A percentile compares a stretch with the other conserved stretches of the same genome.
These are phyloP conservation scores for Clavispora fructus DNA, from an alignment of 805 yeast species.

Conservation along the genomic window DNA sequence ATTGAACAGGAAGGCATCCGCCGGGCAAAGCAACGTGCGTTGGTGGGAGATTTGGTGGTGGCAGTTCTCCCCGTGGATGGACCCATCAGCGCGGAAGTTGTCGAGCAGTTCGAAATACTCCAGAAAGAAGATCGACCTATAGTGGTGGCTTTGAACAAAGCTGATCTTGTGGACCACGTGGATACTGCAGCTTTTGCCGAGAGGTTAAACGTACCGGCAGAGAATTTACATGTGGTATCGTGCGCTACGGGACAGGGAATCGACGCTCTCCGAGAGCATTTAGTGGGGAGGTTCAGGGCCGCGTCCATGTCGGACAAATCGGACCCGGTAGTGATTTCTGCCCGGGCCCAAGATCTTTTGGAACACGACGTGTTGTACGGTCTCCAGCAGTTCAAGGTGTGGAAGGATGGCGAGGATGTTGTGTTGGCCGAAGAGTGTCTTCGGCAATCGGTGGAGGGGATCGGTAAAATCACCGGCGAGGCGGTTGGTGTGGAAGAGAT, in stretches of 20 bases:
- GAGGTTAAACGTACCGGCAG: slow-evolving; percentile 10
- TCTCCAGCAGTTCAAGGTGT: slow-evolving; percentile 53
- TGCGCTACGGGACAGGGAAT: slow-evolving; percentile 60
- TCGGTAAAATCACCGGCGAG: slow-evolving; percentile 89
- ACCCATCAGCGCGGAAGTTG: slow-evolving; percentile 32
- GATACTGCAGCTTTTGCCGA: slow-evolving; percentile 12
- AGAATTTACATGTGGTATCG: slow-evolving; percentile 41
- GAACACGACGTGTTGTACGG: slow-evolving; percentile 74
- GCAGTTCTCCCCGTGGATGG: slow-evolving; percentile 48
- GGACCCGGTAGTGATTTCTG: slow-evolving; percentile 69
- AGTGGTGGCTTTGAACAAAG: slow-evolving; percentile 53
- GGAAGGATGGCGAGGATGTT: slow-evolving; percentile 56
- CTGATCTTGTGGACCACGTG: slow-evolving; percentile 39
- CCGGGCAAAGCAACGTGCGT: slow-evolving; percentile 61
- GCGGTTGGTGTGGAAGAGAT: slow-evolving; percentile 87
- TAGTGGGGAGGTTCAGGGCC: slow-evolving; percentile 44
- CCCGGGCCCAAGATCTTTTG: slow-evolving; percentile 70
- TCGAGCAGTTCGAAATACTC: slow-evolving; percentile 30
- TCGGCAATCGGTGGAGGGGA: slow-evolving; percentile 70
- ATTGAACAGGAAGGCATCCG: slow-evolving; percentile 80
- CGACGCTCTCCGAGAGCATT: slow-evolving; percentile 31
- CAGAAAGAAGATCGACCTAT: slow-evolving; percentile 27
- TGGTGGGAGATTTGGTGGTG: slow-evolving; percentile 62
- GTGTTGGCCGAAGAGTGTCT: slow-evolving; percentile 78
- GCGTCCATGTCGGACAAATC: slow-evolving; percentile 46